Base-by-base conservation (phyloP, 768 basidiomycete species). In the Rhodotorula paludigena region DNA sequence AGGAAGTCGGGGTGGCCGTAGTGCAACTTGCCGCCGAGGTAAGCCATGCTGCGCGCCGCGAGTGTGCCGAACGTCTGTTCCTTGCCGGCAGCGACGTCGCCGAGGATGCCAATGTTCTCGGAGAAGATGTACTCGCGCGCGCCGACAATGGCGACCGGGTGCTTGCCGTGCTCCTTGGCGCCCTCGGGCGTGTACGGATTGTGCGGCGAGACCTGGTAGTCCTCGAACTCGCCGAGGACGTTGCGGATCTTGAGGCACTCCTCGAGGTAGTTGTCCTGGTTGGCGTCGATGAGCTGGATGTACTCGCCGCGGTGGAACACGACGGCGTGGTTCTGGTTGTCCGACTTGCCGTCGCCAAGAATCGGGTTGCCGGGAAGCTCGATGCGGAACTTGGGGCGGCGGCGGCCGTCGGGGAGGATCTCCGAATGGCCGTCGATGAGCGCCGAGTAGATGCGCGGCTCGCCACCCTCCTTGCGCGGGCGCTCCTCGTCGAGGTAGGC, bases 71-170 rank as follows among this genome's bases (percentile, higher is more conserved):
- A 99, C 45, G 96, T 99, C 79, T 98, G 96, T 80, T 99, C 96
- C 82, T 99, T 98, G 25, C 96, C 93, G 68, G 96, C 96, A 48
- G 96, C 96, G 52, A 99, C 84, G 80, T 99, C 96, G 75, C 96
- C 96, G 54, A 99, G 83, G 74, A 98, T 94, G 83, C 96, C 96
- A 71, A 98, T 98, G 77, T 97, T 97, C 82, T 99, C 96, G 59
- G 96, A 98, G 81, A 99, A 99, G 78, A 99, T 97, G 80, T 99
- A 99, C 82, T 99, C 94, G 80, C 96, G 87, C 16, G 96, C 94
- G 79, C 94, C 96, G 71, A 99, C 89, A 71, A 99, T 99, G 23
- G 96, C 94, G 30, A 98, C 89, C 25, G 96, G 96, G 78, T 89
- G 87, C 76, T 88, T 86, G 67, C 86, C 86, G 85, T 89, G 91